A percentile compares a stretch with the other conserved stretches of the same genome.
Evolutionary conservation across 2,329 filamentous ascomycete genomes (phyloP).

Genomic region (Ophiostoma tasmaniense): DNA sequence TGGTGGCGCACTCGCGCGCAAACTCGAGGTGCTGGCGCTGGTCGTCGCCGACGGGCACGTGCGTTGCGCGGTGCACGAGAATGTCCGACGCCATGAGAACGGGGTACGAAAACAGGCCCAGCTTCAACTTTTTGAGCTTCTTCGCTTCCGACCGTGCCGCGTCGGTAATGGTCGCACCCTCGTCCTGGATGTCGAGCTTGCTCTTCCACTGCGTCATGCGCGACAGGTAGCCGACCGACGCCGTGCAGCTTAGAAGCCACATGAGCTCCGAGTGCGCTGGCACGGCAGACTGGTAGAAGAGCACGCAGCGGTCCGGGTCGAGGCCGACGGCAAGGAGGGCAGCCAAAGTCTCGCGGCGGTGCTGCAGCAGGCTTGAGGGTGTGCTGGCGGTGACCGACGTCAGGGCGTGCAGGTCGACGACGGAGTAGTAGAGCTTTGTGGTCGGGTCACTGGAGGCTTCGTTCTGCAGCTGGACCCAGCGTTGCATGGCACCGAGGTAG

Average conservation of each 20-base stretch:
- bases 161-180: constrained; percentile 46
- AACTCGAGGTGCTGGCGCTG: constrained; percentile 93
- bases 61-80: constrained; percentile 77
- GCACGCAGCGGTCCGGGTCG: constrained; percentile 61
- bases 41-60: constrained; percentile 95
- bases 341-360: constrained; percentile 68
- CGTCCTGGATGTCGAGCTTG: constrained; percentile 59
- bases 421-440: constrained; percentile 63
- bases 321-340: constrained; percentile 77
- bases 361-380: constrained; percentile 41
- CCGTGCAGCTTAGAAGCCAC: constrained; percentile 92
- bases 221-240: constrained; percentile 85
- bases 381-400: constrained; percentile 42
- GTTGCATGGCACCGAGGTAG: constrained; percentile 78
- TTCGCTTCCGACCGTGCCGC: constrained; percentile 39
- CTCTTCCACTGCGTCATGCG: constrained; percentile 99
- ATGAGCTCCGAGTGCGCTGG: constrained; percentile 80
- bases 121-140: constrained; percentile 47
- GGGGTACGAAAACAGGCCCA: constrained; percentile 91
- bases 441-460: constrained; percentile 36
- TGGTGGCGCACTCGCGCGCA: constrained; percentile 71
- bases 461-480: constrained; percentile 79
- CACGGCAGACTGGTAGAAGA: constrained; percentile 59
- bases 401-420: constrained; percentile 91
- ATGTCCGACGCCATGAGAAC: constrained; percentile 94